Evolutionary conservation across 2,329 filamentous ascomycete genomes (phyloP), one percentile per base, ranked within the genome.

Genomic region (Colletotrichum scovillei): DNA sequence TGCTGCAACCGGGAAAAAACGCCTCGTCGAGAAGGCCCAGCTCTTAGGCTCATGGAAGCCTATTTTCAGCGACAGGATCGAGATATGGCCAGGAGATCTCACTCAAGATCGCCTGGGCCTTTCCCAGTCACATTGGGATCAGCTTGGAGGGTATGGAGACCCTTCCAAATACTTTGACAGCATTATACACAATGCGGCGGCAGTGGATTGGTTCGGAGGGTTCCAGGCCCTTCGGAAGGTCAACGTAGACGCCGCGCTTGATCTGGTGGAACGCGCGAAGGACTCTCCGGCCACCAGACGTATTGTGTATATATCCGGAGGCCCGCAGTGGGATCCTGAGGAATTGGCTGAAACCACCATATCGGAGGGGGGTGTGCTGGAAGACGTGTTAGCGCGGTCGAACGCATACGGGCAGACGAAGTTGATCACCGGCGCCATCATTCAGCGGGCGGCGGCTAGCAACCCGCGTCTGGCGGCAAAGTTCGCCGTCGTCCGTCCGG

Each of bases 351-450:
- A 30, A 30, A 8, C 55, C 24, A 28, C 24, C 22, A 57, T 57
- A 57, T 57, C 16, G n/a, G 55, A 57, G 28, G 8, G 28, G 8
- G 55, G 16, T 57, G 55, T 57, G 24, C 24, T 57, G 55, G 26
- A 57, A 28, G 58, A 60, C 19, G 58, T 32, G 30, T 60, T 60
- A 24, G 30, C 32, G 58, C 58, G 42, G 58, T 60, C 58, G 32
- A 60, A 60, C 30, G 32, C 58, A 24, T 60, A 60, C 58, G 32
- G 58, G n/a, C 58, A 60, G 8, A 60, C 58, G 19, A 60, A 60
- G 19, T 24, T 60, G 8, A 60, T 60, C 58, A 60, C 58, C 32
- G n/a, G 58, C 30, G 30, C 58, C 58, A 42, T 60, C 58, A 24
- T 60, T n/a, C 58, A 42, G 58, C 58, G 58, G n/a, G 32, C 32